Base-by-base conservation (phyloP, 1,284 basidiomycete genomes). In the Anthracocystis panici-leucophaei region DNA sequence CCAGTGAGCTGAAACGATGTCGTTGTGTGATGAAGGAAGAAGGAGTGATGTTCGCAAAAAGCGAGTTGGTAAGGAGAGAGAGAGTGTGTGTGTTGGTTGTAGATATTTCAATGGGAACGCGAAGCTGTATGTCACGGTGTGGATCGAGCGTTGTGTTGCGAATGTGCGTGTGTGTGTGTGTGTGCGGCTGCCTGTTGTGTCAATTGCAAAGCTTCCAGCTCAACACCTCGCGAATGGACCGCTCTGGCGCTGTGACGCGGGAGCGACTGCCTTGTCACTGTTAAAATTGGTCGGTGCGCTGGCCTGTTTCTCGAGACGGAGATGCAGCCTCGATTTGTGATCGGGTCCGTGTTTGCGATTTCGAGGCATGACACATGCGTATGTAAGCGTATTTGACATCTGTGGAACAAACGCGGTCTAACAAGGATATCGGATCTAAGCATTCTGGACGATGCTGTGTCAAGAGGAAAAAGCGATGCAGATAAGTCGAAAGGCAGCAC, bases 241-340 rank as follows among this genome's bases (percentile, higher is more conserved):
- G 25, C 48, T 29, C 31, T 49, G 20, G 35, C 35, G 35, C 35
- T 38, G 9, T 18, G 50, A 61, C 62, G 57, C 68, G 64, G 58
- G 60, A 44, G 23, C 51, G 57, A 49, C 31, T n/a, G n/a, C n/a
- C n/a, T n/a, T 41, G 25, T 25, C 31, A 27, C 45, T 9, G 18
- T 2, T 2, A 23, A 38, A 45, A 55, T 63, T 74, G 70, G 70
- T 74, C 61, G 61, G 70, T 74, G 70, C 70, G 70, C 55, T 65
- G 66, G 41, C 58, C 40, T 12, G 31, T 21, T 35, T 14, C 42
- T 29, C 21, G 25, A 49, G 56, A 35, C 35, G 38, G 54, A 31
- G n/a, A 42, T 38, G 35, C 35, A 38, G 35, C 35, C 35, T 38
- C 35, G 35, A 38, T 38, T 54, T 58, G 68, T 71, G 62, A 71